These are phyloP conservation scores for Metarhizium album DNA, from an alignment of 2,329 filamentous ascomycete species.

Conservation along the genomic window DNA sequence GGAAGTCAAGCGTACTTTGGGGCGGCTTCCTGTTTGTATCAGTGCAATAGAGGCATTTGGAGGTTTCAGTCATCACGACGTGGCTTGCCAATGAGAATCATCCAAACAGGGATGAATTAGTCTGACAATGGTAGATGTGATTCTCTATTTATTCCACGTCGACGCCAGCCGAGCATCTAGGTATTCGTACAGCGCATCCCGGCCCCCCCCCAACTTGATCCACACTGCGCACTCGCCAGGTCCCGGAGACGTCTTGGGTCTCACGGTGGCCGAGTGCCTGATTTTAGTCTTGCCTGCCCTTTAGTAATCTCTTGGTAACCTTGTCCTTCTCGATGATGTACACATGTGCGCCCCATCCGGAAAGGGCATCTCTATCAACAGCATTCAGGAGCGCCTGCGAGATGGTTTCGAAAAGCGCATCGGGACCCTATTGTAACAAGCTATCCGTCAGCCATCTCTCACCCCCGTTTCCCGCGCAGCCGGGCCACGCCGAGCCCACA, in stretches of 20 bases:
- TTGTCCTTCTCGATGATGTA: conserved; percentile 99
- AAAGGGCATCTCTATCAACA: conserved; percentile 90
- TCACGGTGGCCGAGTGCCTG: background rate
- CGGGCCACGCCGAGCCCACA: too few relatives aligned
- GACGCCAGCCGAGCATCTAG: conserved; percentile 9
- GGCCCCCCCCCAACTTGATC: background rate
- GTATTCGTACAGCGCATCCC: conserved; percentile 10
- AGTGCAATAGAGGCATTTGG: background rate
- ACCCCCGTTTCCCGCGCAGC: too few relatives aligned
- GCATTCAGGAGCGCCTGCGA: conserved; percentile 93
- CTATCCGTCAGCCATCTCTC: too few relatives aligned
- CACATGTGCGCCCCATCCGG: conserved; percentile 96
- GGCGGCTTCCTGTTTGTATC: conserved; percentile 1
- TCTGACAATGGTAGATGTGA: background rate
- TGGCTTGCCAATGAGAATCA: background rate
- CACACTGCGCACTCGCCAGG: conserved; percentile 6
- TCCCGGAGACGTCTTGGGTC: conserved; percentile 8
- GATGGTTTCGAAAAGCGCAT: conserved; percentile 96
- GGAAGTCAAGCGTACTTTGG: background rate
- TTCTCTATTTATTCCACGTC: conserved; percentile 2
- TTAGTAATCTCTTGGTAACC: conserved; percentile 96
- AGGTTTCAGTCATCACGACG: background rate
- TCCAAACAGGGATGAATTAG: background rate
- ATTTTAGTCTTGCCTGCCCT: conserved; percentile 90
- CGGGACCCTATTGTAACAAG: conserved; percentile 57